Conservation (phyloP, 73 alveolate genomes). For the Halteria grandinella region DNA sequence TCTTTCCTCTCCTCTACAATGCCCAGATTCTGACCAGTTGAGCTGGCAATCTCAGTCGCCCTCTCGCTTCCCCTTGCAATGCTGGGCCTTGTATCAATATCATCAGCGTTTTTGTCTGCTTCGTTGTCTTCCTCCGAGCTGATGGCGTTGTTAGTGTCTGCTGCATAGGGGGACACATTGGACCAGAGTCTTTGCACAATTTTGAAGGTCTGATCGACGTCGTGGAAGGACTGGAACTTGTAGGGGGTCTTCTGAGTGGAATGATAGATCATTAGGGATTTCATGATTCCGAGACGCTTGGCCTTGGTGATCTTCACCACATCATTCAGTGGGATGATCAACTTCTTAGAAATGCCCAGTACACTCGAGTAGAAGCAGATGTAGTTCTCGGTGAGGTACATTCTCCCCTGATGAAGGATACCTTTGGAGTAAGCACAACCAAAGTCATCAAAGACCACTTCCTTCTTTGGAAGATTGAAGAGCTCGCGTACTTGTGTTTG, state of each 20-base stretch:
- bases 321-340: constrained; percentile 73
- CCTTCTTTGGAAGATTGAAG: constrained; percentile 75
- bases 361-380: constrained; percentile 80
- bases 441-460: constrained; percentile 86
- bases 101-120: too few species aligned
- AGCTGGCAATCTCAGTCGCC: constrained; percentile 3
- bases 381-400: constrained; percentile 84
- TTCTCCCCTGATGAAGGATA: constrained; percentile 75
- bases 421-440: constrained; percentile 76
- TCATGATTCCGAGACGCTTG: too few species aligned
- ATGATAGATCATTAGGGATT: constrained; percentile 54
- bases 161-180: constrained; percentile 64
- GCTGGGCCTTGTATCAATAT: not conserved
- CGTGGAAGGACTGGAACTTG: constrained; percentile 56
- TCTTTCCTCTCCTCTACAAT: too few species aligned
- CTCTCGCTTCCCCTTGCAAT: constrained; percentile 5
- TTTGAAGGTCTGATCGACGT: constrained; percentile 58
- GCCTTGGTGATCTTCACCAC: constrained; percentile 62
- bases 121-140: too few species aligned
- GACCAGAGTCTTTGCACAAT: constrained; percentile 62
- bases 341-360: constrained; percentile 72
- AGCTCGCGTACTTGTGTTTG: constrained; percentile 70
- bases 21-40: not conserved
- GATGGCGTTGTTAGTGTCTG: not conserved
- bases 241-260: constrained; percentile 35